Conservation (phyloP, 768 basidiomycete genomes). For the Amylocystis lapponica region DNA sequence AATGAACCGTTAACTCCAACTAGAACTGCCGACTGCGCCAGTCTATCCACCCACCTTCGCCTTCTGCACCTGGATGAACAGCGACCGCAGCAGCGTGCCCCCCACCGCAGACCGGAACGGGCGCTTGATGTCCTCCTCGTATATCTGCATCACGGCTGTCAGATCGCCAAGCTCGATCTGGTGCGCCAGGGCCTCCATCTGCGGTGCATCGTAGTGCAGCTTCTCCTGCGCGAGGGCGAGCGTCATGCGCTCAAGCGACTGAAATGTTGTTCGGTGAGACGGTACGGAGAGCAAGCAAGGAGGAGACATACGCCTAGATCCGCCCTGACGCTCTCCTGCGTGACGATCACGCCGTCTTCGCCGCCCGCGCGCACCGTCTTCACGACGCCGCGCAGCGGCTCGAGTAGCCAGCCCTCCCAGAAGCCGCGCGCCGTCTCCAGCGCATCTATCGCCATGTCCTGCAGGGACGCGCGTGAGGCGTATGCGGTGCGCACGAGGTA, state of each 20-base stretch:
- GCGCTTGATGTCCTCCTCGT: constrained; percentile 88
- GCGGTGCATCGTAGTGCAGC: constrained; percentile 53
- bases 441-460: constrained; percentile 51
- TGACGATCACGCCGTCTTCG: constrained; percentile 69
- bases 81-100: constrained; percentile 76
- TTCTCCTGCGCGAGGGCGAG: constrained; percentile 80
- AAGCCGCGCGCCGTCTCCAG: constrained; percentile 68
- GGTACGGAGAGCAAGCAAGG: neutral
- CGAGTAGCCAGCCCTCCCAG: constrained; percentile 76
- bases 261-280: neutral
- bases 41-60: constrained; percentile 59
- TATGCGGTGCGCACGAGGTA: constrained; percentile 48
- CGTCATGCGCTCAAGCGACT: constrained; percentile 94
- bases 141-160: constrained; percentile 79
- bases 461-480: constrained; percentile 52
- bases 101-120: constrained; percentile 76
- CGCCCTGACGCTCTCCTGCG: constrained; percentile 74
- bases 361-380: constrained; percentile 81
- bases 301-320: constrained; percentile 64
- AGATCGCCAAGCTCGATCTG: constrained; percentile 78
- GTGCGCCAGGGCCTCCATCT: constrained; percentile 58
- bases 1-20: neutral
- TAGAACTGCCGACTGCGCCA: neutral
- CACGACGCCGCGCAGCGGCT: constrained; percentile 77
- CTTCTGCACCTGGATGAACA: constrained; percentile 93